Evolutionary conservation across 495 filamentous ascomycete genomes (phyloP), one percentile per base, ranked within the genome.

Genomic region (Penicillium tannophilum): DNA sequence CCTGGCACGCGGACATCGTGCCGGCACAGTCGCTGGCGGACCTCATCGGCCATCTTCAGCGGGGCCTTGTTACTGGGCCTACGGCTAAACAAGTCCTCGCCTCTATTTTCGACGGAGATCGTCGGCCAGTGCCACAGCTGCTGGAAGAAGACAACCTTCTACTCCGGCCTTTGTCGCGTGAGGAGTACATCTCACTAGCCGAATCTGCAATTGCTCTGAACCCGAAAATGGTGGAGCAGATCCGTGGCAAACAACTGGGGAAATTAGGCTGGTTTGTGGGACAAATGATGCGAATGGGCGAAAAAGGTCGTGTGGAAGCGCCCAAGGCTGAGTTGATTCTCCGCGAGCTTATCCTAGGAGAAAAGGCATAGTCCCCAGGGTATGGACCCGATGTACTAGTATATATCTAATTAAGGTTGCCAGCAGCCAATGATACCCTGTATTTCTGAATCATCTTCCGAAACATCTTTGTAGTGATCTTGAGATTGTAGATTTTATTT

Each of bases 181-280:
- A 78, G 17, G 75, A 82, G 44, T 83, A 84, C 59, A 45, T 78
- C 11, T 64, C 63, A 0, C 66, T 84, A 52, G 80, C 80, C 0
- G 61, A 77, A 48, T 60, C 68, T 1, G 69, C 75, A 12, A 74
- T 84, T 26, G 59, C 65, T 6, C 63, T 82, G 52, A 88, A 86
- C 60, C 70, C 72, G 10, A 66, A 86, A 53, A 83, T 92, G 61
- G 77, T 94, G 45, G 76, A 79, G 63, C 85, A 91, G 64, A 90
- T 96, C 60, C 70, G 83, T 50, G 71, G 71, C 30, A 83, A 84
- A 31, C 84, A 88, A 54, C 79, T 85, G 49, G 88, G 89, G 3
- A 96, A 97, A 73, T 72, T 95, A 30, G 88, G 87, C 65, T 97
- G 88, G 72, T 86, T 98, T 60, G 87, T 98, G 6, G 94, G 94